Conservation (phyloP, 352 stramenopile genomes). For the Globisporangium perplexum region DNA sequence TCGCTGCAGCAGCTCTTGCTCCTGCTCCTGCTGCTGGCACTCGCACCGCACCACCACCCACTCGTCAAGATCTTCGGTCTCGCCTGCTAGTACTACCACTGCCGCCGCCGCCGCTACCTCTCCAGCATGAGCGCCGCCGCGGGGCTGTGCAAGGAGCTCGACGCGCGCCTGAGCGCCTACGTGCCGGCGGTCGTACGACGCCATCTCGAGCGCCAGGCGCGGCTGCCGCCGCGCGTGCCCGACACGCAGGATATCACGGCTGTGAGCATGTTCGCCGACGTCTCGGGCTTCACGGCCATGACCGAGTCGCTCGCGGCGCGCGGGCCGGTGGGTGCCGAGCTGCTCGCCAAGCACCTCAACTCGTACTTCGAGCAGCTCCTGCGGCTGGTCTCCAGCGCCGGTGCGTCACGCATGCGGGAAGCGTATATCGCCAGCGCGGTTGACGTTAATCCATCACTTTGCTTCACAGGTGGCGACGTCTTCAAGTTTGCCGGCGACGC, state of each 20-base stretch:
- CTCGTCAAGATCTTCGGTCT: too few relatives aligned
- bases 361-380: conserved; percentile 90
- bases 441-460: background rate
- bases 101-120: too few relatives aligned
- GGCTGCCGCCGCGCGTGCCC: conserved; percentile 32
- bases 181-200: conserved; percentile 73
- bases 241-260: conserved; percentile 69
- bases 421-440: background rate
- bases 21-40: too few relatives aligned
- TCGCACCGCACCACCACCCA: too few relatives aligned
- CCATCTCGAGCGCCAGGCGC: conserved; percentile 54
- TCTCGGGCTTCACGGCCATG: conserved; percentile 93
- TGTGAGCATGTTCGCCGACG: conserved; percentile 92
- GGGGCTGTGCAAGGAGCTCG: conserved; percentile 64
- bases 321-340: conserved; percentile 84
- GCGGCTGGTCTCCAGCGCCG: conserved; percentile 68
- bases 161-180: conserved; percentile 80
- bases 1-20: too few relatives aligned
- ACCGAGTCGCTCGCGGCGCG: conserved; percentile 87
- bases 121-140: conserved; percentile 11
- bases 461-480: conserved; percentile 58
- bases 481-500: conserved; percentile 96
- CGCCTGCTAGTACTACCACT: too few relatives aligned
- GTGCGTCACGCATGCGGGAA: conserved; percentile 6
- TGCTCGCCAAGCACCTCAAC: conserved; percentile 90